Percentiles rank a stretch among this genome's conserved stretches.
These are phyloP conservation scores for Xylariaceae sp. DNA, from an alignment of 2,329 filamentous ascomycete species.

Conservation along the genomic window DNA sequence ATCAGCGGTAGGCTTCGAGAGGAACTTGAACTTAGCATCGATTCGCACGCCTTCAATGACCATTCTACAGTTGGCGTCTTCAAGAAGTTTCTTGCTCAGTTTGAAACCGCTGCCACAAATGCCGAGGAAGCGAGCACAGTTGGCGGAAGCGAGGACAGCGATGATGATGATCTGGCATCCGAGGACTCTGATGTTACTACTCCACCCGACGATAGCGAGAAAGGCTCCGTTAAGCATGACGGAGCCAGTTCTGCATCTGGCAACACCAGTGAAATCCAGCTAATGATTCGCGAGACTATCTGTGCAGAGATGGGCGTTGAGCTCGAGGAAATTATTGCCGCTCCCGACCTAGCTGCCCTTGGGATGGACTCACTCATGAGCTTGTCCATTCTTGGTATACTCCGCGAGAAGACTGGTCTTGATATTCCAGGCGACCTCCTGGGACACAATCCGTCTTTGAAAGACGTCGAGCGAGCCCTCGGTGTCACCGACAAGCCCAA, in stretches of 20 bases:
- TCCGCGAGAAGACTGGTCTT: conserved; percentile 49
- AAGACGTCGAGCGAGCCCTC: conserved; percentile 60
- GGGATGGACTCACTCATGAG: conserved; percentile 57
- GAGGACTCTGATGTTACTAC: conserved; percentile 50
- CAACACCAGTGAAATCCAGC: conserved; percentile 41
- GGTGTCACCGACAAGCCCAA: conserved; percentile 44
- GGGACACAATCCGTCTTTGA: conserved; percentile 55
- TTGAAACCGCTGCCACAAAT: conserved; percentile 29
- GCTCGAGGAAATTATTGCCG: conserved; percentile 53
- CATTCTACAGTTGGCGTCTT: conserved; percentile 49
- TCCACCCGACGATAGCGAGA: conserved; percentile 47
- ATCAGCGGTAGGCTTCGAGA: conserved; percentile 53
- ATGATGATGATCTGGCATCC: conserved; percentile 43
- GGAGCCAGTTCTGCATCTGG: conserved; percentile 31
- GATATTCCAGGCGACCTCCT: conserved; percentile 56
- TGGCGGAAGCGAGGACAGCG: conserved; percentile 35
- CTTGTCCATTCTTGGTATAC: conserved; percentile 48
- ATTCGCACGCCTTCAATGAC: conserved; percentile 49
- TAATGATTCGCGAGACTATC: conserved; percentile 58
- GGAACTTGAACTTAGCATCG: conserved; percentile 50
- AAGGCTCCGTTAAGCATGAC: conserved; percentile 43
- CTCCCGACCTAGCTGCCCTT: conserved; percentile 49
- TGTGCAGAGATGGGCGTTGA: conserved; percentile 69
- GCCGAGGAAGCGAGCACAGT: conserved; percentile 35
- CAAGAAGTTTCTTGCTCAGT: conserved; percentile 39